These are phyloP conservation scores for Corymbia calophylla DNA, from an alignment of 441 rosid genomes.

Conservation along the genomic window DNA sequence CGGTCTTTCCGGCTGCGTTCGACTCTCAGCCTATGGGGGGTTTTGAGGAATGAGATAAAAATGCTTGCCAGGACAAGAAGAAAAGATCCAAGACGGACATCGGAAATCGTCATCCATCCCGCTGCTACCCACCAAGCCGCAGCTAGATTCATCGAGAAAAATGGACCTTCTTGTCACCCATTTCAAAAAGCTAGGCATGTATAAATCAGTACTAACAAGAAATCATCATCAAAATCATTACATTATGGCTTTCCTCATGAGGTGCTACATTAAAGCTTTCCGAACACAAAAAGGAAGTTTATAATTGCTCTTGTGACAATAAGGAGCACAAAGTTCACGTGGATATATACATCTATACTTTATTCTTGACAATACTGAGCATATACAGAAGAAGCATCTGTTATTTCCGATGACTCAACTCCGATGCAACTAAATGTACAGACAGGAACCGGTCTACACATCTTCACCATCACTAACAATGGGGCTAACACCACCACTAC, in stretches of 20 bases:
- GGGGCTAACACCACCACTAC: background rate
- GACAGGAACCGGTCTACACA: slow-evolving; percentile 3
- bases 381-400: background rate
- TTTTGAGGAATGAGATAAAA: background rate
- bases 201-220: background rate
- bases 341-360: background rate
- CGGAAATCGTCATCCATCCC: background rate
- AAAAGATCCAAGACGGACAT: background rate
- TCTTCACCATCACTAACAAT: slow-evolving; percentile 59
- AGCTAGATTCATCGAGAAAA: background rate
- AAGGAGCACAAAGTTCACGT: background rate
- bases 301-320: background rate
- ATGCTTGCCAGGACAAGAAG: background rate
- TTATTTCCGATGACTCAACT: background rate
- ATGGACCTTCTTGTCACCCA: background rate
- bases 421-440: background rate
- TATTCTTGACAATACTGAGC: background rate
- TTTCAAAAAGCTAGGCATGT: background rate
- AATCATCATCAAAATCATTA: background rate
- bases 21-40: background rate
- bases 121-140: background rate
- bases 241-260: background rate
- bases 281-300: background rate
- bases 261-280: background rate
- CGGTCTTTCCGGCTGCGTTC: background rate